Base-by-base conservation (phyloP, 1,284 basidiomycete genomes). In the Puccinia brachypodii region DNA sequence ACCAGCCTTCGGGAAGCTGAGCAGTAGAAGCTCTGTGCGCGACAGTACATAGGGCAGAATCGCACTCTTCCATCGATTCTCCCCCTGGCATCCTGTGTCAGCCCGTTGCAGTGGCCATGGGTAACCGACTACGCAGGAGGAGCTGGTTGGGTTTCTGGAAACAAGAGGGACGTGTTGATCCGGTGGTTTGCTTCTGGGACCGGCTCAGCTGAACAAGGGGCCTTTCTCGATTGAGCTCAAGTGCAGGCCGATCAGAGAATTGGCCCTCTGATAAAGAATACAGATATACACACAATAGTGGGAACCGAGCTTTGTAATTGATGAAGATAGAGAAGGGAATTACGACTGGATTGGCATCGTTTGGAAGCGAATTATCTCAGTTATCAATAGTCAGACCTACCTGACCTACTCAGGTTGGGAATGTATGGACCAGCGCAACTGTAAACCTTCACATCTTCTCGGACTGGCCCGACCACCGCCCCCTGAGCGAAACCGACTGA, bases 21-120 rank as follows among this genome's bases (percentile, higher is more conserved):
- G 64, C 13, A 8, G 40, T 68, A 68, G 38, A 68, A 68, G 64
- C 38, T 44, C 64, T 68, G 64, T 68, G 64, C n/a, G 38, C 40
- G 44, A 44, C 38, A 25, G 38, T 68, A 68, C n/a, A n/a, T n/a
- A n/a, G 38, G 40, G 8, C 40, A 68, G 40, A 53, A 53, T 13
- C 38, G 8, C 64, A 38, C 64, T 19, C 22, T 68, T 4, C 64
- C 14, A 42, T 25, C 4, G 14, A 22, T 68, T 68, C 64, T 40
- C 1, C 64, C 64, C 64, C 40, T 68, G 64, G 64, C 64, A 22
- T 25, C 14, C 28, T 9, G n/a, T 38, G 7, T 44, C 38, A 68
- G 7, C 36, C 36, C 64, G 36, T 40, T 44, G 3, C 3, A 4
- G 4, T 6, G 53, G 3, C 19, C 11, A 25, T 25, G 64, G 19